phyloP scores from a whole-genome alignment of 495 filamentous ascomycete species.

The Annulohypoxylon maeteangense region DNA sequence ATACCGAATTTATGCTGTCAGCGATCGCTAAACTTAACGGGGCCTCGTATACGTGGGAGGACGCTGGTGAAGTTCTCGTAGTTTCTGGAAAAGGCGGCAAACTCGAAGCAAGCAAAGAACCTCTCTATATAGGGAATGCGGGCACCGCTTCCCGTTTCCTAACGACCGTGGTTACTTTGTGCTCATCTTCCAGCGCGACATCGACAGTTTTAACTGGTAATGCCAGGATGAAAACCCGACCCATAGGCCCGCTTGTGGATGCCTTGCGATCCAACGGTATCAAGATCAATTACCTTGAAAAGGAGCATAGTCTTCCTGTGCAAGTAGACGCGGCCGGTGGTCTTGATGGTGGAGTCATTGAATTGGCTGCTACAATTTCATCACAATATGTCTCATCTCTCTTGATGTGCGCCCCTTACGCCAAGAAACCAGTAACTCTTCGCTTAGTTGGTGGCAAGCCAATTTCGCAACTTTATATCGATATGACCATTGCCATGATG shows the following conservation, averaged over 20 bases:
- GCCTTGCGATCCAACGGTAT: conserved; percentile 87
- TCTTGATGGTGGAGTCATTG: conserved; percentile 90
- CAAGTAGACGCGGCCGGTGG: conserved; percentile 84
- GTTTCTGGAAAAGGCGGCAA: conserved; percentile 91
- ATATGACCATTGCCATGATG: conserved; percentile 99
- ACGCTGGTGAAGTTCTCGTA: conserved; percentile 87
- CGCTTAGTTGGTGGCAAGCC: conserved; percentile 92
- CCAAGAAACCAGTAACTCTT: conserved; percentile 90
- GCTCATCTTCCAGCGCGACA: conserved; percentile 67
- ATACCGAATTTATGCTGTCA: conserved; percentile 96
- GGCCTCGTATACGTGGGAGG: conserved; percentile 95
- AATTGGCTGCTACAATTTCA: conserved; percentile 91
- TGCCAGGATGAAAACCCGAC: conserved; percentile 93
- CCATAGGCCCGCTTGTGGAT: conserved; percentile 94
- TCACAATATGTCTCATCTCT: conserved; percentile 98
- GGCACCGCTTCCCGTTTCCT: conserved; percentile 96
- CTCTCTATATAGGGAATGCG: conserved; percentile 95
- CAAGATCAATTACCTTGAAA: conserved; percentile 82
- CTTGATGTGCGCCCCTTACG: conserved; percentile 96
- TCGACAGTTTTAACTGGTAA: conserved; percentile 92
- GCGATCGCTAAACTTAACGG: conserved; percentile 84
- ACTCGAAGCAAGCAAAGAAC: conserved; percentile 75
- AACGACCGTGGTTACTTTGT: conserved; percentile 90
- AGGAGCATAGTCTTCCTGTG: conserved; percentile 82
- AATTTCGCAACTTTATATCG: conserved; percentile 96